Evolutionary conservation across 1,139 yeast genomes (phyloP).

Genomic region (Geotrichum cucujoidarum): DNA sequence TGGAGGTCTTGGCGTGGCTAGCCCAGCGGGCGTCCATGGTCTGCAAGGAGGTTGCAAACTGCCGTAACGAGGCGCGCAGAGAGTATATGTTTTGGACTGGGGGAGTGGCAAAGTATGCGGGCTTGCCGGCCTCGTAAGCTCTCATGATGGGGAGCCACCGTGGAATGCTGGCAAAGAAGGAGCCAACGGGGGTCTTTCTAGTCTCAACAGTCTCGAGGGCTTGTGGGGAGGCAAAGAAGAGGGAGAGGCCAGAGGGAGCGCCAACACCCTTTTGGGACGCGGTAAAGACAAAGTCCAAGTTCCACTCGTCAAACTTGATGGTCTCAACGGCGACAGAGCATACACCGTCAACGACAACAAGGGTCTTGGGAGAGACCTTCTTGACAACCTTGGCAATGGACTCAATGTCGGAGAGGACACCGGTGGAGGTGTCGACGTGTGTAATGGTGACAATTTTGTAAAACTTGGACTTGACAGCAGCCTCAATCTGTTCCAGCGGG

Average conservation of each 20-base stretch:
- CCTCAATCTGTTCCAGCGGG: constrained; percentile 52
- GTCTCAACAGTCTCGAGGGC: constrained; percentile 59
- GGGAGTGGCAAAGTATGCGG: constrained; percentile 91
- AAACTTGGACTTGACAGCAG: constrained; percentile 46
- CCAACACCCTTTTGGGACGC: constrained; percentile 97
- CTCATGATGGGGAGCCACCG: constrained; percentile 89
- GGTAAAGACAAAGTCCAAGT: constrained; percentile 77
- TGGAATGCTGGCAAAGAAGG: constrained; percentile 70
- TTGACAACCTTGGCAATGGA: constrained; percentile 58
- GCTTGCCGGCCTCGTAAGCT: constrained; percentile 76
- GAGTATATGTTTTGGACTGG: constrained; percentile 85
- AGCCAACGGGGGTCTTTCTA: constrained; percentile 50
- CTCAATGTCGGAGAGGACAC: constrained; percentile 73
- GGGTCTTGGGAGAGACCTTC: constrained; percentile 67
- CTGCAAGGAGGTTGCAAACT: constrained; percentile 51
- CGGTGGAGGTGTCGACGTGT: constrained; percentile 94
- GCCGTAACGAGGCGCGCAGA: constrained; percentile 68
- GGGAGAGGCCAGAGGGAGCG: constrained; percentile 86
- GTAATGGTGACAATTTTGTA: constrained; percentile 79
- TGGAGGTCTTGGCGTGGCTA: constrained; percentile 59
- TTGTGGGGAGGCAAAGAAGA: constrained; percentile 69
- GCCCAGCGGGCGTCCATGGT: constrained; percentile 59
- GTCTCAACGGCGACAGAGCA: constrained; percentile 90
- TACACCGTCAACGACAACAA: constrained; percentile 86
- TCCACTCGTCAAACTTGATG: constrained; percentile 85